These are phyloP conservation scores for Pseudogymnoascus sp. DNA, from an alignment of 2,329 filamentous ascomycete species.

Conservation along the genomic window DNA sequence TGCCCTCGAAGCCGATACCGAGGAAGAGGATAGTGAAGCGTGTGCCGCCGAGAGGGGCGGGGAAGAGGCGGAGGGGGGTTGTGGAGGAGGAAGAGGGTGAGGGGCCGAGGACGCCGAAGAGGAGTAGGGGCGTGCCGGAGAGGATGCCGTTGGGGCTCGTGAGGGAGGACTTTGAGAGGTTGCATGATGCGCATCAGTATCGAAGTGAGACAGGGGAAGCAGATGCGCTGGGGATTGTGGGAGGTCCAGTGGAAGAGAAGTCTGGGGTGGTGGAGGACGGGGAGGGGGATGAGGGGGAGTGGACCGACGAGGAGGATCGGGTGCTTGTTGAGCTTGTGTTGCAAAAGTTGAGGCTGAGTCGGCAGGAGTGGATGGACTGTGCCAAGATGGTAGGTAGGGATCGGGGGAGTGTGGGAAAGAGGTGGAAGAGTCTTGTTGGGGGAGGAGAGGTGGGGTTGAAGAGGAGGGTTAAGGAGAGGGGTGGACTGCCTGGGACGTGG, in stretches of 20 bases:
- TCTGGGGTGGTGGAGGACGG: slow-evolving; percentile 33
- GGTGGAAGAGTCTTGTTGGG: slow-evolving; percentile 56
- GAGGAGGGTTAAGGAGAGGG: slow-evolving; percentile 34
- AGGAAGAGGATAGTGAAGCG: slow-evolving; percentile 45
- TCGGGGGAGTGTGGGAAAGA: slow-evolving; percentile 44
- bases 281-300: slow-evolving; percentile 37
- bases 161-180: slow-evolving; percentile 48
- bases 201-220: neutral
- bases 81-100: slow-evolving; percentile 19
- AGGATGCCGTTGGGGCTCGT: slow-evolving; percentile 52
- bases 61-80: slow-evolving; percentile 43
- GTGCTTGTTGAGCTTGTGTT: slow-evolving; percentile 59
- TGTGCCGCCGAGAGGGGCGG: slow-evolving; percentile 35
- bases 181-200: slow-evolving; percentile 30
- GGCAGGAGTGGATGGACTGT: slow-evolving; percentile 60
- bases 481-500: slow-evolving; percentile 48
- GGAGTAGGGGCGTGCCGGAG: slow-evolving; percentile 51
- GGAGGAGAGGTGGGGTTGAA: slow-evolving; percentile 53
- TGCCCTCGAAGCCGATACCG: slow-evolving; percentile 10
- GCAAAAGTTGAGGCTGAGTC: slow-evolving; percentile 56
- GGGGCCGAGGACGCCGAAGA: slow-evolving; percentile 45
- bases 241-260: slow-evolving; percentile 34
- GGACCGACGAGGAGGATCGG: slow-evolving; percentile 57
- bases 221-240: neutral
- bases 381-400: slow-evolving; percentile 55